Conservation (phyloP, 2,329 filamentous ascomycete species). For the Xylaria sp. region DNA sequence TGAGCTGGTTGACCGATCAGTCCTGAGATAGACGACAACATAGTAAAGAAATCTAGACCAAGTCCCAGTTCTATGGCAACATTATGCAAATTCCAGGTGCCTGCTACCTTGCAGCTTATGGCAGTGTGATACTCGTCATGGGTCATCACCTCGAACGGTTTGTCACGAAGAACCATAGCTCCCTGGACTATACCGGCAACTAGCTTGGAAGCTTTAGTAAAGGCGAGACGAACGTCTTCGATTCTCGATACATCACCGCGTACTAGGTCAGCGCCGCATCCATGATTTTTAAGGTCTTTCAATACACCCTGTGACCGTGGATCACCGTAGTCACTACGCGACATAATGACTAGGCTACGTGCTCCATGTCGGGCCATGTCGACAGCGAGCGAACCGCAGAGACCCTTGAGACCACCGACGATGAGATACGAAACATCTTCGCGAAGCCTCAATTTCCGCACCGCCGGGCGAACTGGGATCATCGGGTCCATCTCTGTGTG, state of each 20-base stretch:
- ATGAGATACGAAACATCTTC: constrained; percentile 43
- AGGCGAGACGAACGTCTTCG: constrained; percentile 17
- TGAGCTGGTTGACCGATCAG: constrained; percentile 45
- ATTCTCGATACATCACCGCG: constrained; percentile 32
- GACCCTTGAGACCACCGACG: too few relatives aligned
- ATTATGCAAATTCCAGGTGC: constrained; percentile 48
- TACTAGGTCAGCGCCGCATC: too few relatives aligned
- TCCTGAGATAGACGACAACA: constrained; percentile 44
- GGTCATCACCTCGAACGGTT: not conserved
- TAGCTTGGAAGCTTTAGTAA: not conserved
- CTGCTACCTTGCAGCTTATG: constrained; percentile 44
- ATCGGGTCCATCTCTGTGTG: constrained; percentile 23
- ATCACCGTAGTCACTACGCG: too few relatives aligned
- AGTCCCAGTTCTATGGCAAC: constrained; percentile 16
- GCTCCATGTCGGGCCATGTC: too few relatives aligned
- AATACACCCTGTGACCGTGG: too few relatives aligned
- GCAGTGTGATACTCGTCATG: constrained; percentile 45
- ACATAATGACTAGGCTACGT: too few relatives aligned
- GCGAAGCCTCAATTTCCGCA: constrained; percentile 28
- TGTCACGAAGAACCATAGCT: not conserved
- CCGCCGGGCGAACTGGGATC: constrained; percentile 20
- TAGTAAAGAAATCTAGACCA: constrained; percentile 46
- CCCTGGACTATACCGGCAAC: constrained; percentile 24
- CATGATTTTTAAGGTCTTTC: too few relatives aligned
- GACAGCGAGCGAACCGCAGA: too few relatives aligned